Conservation (phyloP, 2,329 filamentous ascomycete species). For the Leptographium radiaticola region DNA sequence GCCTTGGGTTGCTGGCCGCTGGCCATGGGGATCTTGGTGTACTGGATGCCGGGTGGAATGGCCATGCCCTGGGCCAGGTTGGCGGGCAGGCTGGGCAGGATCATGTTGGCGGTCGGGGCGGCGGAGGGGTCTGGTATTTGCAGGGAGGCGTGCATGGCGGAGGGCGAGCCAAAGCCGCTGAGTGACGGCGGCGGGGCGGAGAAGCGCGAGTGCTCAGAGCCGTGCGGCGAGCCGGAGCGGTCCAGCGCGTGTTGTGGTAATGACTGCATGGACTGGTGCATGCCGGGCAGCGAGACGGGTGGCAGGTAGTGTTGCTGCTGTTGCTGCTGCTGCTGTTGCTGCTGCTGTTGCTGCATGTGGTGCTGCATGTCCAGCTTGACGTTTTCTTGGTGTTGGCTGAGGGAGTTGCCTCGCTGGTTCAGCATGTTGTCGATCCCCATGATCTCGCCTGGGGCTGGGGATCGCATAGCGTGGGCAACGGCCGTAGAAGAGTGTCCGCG, state of each 20-base stretch:
- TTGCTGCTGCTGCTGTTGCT: slow-evolving; percentile 2
- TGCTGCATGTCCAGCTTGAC: slow-evolving; percentile 6
- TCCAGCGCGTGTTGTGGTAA: slow-evolving; percentile 27
- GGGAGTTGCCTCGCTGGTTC: slow-evolving; percentile 30
- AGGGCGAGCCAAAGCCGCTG: slow-evolving; percentile 40
- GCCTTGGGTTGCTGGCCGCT: slow-evolving; percentile 36
- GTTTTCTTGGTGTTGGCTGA: slow-evolving; percentile 17
- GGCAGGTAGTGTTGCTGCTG: slow-evolving; percentile 7
- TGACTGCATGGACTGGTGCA: slow-evolving; percentile 9
- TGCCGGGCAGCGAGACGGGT: slow-evolving; percentile 11
- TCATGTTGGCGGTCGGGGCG: slow-evolving; percentile 23
- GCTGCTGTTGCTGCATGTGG: slow-evolving; percentile 3
- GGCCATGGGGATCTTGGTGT: slow-evolving; percentile 9
- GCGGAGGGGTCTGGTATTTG: slow-evolving; percentile 28
- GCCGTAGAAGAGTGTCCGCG: background rate
- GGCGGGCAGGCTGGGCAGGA: slow-evolving; percentile 27
- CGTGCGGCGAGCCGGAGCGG: slow-evolving; percentile 43
- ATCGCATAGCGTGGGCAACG: slow-evolving; percentile 21
- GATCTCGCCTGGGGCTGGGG: slow-evolving; percentile 31
- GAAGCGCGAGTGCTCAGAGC: slow-evolving; percentile 45
- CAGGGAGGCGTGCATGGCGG: slow-evolving; percentile 32
- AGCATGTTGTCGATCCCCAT: slow-evolving; percentile 42
- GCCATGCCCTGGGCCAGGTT: slow-evolving; percentile 14
- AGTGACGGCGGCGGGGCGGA: slow-evolving; percentile 28
- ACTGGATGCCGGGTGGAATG: slow-evolving; percentile 16